Percentiles rank a stretch among this genome's conserved stretches.
These are phyloP conservation scores for Saturnispora serradocipensis DNA, from an alignment of 805 yeast species.

Conservation along the genomic window DNA sequence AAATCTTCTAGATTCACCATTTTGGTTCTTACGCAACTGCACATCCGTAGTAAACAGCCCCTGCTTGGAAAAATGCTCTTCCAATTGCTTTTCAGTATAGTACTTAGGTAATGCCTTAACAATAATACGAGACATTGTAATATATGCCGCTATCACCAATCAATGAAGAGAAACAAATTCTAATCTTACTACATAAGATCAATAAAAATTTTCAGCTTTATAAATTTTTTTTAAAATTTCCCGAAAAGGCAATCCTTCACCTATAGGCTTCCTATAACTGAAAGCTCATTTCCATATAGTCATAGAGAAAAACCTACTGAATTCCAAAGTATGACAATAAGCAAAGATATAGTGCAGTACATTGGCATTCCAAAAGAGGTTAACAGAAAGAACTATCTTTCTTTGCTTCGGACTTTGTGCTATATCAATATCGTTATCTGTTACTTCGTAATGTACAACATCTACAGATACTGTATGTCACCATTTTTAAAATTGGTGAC, in stretches of 20 bases:
- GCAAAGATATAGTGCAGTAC: background rate
- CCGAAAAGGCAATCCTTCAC: background rate
- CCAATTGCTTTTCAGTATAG: slow-evolving; percentile 62
- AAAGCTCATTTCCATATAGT: background rate
- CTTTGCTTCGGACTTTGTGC: background rate
- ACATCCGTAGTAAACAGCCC: slow-evolving; percentile 68
- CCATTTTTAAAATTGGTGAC: background rate
- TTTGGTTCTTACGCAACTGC: slow-evolving; percentile 67
- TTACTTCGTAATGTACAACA: background rate
- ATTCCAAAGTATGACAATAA: background rate
- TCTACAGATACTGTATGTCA: background rate
- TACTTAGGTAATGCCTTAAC: slow-evolving; percentile 83
- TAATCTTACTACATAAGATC: background rate
- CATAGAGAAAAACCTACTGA: background rate
- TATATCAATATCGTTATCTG: background rate
- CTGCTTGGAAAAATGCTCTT: slow-evolving; percentile 47
- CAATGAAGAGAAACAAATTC: background rate
- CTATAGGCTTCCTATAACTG: background rate
- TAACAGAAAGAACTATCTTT: background rate
- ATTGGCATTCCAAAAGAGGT: background rate
- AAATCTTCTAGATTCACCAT: slow-evolving; percentile 85
- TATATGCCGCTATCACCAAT: background rate
- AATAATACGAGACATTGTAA: slow-evolving; percentile 72
- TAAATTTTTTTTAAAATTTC: background rate
- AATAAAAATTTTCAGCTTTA: background rate